A percentile compares a stretch with the other conserved stretches of the same genome.
Evolutionary conservation across 306 rosid species (phyloP).

Genomic region (Rosa lucieae): DNA sequence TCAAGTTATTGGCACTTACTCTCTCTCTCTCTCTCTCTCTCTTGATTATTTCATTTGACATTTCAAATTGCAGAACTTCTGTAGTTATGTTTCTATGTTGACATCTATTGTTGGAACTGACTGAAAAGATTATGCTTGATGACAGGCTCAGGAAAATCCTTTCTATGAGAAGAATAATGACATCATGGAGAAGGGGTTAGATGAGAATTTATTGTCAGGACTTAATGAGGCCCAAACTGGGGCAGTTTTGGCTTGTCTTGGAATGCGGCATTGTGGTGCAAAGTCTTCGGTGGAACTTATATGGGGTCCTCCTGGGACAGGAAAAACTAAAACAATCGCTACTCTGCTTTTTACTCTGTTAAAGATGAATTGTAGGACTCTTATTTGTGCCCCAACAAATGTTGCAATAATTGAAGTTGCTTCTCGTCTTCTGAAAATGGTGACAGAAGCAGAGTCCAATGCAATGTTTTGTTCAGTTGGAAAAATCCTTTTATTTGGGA

Average conservation of each 20-base stretch:
- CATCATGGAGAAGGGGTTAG: conserved; percentile 1
- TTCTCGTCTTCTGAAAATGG: conserved; percentile 11
- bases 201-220: conserved; percentile 6
- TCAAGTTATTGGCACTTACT: not conserved
- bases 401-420: conserved; percentile 69
- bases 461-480: conserved; percentile 44
- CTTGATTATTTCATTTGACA: not conserved
- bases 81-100: not conserved
- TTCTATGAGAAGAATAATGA: conserved; percentile 4
- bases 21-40: not conserved
- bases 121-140: not conserved
- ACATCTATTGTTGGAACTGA: not conserved
- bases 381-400: conserved; percentile 72
- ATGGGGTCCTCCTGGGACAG: conserved; percentile 88
- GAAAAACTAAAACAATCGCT: conserved; percentile 65
- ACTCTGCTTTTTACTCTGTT: conserved; percentile 43
- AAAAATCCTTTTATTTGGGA: conserved; percentile 60
- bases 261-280: conserved; percentile 27
- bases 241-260: conserved; percentile 55
- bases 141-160: conserved; percentile 38
- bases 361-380: conserved; percentile 41
- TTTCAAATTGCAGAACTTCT: not conserved
- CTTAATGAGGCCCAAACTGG: conserved; percentile 51
- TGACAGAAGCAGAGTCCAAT: not conserved
- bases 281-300: conserved; percentile 52